phyloP scores from a whole-genome alignment of 768 basidiomycete species.

The Amanita exitialis region DNA sequence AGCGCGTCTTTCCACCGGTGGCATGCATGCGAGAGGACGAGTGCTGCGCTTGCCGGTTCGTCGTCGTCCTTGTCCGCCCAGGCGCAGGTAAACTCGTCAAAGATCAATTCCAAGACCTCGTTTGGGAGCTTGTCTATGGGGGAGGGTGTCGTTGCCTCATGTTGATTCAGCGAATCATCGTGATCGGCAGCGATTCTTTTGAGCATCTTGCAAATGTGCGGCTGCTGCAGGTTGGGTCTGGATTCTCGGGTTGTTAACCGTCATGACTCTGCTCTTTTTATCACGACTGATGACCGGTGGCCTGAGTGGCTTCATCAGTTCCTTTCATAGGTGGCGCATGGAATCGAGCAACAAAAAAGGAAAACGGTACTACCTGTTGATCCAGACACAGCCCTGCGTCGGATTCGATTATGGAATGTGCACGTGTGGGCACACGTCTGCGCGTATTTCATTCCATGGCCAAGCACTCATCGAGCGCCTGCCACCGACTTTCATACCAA shows the following conservation, averaged over 20 bases:
- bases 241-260: no score
- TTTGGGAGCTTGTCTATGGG: conserved; percentile 1
- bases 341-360: no score
- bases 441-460: no score
- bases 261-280: neutral
- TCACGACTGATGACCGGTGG: neutral
- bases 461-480: no score
- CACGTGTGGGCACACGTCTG: no score
- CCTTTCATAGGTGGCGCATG: no score
- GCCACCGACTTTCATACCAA: no score
- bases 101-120: conserved; percentile 1
- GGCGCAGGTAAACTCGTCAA: conserved; percentile 3
- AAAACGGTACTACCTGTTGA: no score
- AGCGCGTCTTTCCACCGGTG: conserved; percentile 3
- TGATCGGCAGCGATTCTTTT: neutral
- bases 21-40: conserved; percentile 4
- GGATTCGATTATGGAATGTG: no score
- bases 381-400: no score
- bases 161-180: neutral
- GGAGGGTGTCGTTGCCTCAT: neutral
- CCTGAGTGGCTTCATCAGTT: no score
- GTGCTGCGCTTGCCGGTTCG: neutral
- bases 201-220: neutral
- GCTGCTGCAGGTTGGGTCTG: neutral
- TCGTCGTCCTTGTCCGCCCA: neutral